Conservation (phyloP, 495 filamentous ascomycete species). For the Immersiella caudata region DNA sequence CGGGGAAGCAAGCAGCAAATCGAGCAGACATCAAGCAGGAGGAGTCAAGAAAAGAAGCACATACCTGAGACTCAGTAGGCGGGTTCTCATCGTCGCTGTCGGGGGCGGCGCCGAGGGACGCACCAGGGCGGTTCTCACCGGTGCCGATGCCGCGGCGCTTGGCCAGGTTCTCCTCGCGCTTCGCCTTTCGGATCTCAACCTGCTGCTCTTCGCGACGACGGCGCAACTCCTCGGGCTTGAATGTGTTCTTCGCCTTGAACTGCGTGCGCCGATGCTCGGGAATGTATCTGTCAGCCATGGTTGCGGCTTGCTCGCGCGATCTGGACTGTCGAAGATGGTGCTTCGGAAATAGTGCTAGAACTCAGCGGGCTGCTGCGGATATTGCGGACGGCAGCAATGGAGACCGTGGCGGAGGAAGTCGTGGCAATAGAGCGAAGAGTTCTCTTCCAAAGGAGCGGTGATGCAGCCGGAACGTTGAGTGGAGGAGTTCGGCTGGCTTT, state of each 20-base stretch:
- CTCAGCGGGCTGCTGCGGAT: conserved; percentile 1
- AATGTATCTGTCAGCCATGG: conserved; percentile 98
- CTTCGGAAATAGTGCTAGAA: conserved; percentile 26
- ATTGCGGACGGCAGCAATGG: neutral
- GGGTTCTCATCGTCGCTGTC: conserved; percentile 97
- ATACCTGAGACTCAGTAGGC: conserved; percentile 94
- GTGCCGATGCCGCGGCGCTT: conserved; percentile 91
- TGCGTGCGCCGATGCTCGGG: conserved; percentile 98
- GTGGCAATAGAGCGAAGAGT: neutral
- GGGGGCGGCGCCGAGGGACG: conserved; percentile 79
- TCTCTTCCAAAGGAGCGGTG: conserved; percentile 39
- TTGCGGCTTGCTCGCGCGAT: conserved; percentile 44
- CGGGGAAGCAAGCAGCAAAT: neutral
- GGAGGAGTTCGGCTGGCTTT: conserved; percentile 29
- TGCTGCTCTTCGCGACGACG: conserved; percentile 98
- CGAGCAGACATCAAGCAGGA: conserved; percentile 17
- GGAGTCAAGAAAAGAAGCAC: conserved; percentile 40
- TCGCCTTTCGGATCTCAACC: conserved; percentile 97
- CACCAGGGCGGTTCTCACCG: conserved; percentile 80
- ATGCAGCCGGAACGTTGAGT: conserved; percentile 23
- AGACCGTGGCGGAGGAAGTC: neutral
- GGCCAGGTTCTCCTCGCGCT: conserved; percentile 97
- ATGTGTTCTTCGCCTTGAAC: conserved; percentile 98
- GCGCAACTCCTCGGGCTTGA: conserved; percentile 98
- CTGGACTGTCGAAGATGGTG: conserved; percentile 36